phyloP scores from a whole-genome alignment of 495 filamentous ascomycete species.

The Lophiotrema nucula region DNA sequence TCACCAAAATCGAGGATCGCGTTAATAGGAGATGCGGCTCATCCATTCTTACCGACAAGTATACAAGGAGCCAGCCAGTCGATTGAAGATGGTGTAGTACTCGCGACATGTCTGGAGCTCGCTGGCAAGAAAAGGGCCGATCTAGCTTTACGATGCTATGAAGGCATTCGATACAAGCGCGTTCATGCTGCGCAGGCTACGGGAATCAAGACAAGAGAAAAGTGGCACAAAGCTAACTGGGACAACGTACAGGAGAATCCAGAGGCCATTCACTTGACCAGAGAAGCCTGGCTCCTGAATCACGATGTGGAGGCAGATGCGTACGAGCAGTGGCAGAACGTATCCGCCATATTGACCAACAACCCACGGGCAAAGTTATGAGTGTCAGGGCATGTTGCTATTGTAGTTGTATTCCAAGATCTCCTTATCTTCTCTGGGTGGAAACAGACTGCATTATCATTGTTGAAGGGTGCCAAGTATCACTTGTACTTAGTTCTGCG shows the following conservation, averaged over 20 bases:
- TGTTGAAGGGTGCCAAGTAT: no score
- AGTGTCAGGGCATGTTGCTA: no score
- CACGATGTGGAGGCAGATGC: slow-evolving; percentile 41
- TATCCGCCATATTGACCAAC: no score
- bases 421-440: no score
- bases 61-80: slow-evolving; percentile 42
- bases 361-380: no score
- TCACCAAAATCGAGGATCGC: slow-evolving; percentile 36
- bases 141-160: slow-evolving; percentile 32
- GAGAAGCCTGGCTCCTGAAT: slow-evolving; percentile 39
- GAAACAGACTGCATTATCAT: no score
- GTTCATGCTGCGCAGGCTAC: slow-evolving; percentile 38
- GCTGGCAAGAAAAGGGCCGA: slow-evolving; percentile 25
- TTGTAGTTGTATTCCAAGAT: no score
- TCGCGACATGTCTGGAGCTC: slow-evolving; percentile 39
- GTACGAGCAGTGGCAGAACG: slow-evolving; percentile 26
- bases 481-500: no score
- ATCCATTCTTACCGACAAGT: slow-evolving; percentile 42
- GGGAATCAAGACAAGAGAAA: slow-evolving; percentile 38
- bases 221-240: slow-evolving; percentile 43
- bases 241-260: slow-evolving; percentile 39
- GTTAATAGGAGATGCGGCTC: slow-evolving; percentile 42
- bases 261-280: slow-evolving; percentile 36
- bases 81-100: slow-evolving; percentile 41
- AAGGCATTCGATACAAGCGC: slow-evolving; percentile 40